Conservation (phyloP, 2,329 filamentous ascomycete genomes). For the Pseudonectria buxi region DNA sequence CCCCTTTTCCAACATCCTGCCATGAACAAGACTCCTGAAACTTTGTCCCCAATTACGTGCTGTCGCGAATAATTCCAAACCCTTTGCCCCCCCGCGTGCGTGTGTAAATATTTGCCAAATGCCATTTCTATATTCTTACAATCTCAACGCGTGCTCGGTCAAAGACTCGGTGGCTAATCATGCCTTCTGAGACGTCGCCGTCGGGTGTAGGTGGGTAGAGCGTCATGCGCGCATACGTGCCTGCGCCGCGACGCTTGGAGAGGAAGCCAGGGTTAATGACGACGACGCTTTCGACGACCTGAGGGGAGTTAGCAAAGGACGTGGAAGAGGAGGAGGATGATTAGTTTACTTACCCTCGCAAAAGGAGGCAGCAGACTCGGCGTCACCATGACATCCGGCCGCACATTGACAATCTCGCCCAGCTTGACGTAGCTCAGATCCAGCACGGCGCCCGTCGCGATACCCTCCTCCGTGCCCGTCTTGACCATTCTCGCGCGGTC, state of each 20-base stretch:
- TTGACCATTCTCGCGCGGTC: slow-evolving; percentile 61
- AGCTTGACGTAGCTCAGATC: slow-evolving; percentile 82
- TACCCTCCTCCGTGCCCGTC: slow-evolving; percentile 51
- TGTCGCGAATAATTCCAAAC: slow-evolving; percentile 4
- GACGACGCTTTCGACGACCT: slow-evolving; percentile 88
- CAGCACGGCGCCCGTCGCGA: slow-evolving; percentile 67
- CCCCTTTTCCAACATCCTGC: slow-evolving; percentile 7
- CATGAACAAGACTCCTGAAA: slow-evolving; percentile 2
- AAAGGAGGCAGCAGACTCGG: slow-evolving; percentile 81
- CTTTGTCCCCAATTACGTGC: slow-evolving; percentile 8
- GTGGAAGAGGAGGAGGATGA: background rate
- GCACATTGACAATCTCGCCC: slow-evolving; percentile 81
- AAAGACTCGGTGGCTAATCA: slow-evolving; percentile 70
- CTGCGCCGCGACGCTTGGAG: slow-evolving; percentile 76
- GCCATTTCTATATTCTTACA: slow-evolving; percentile 62
- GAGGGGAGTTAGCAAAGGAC: slow-evolving; percentile 7
- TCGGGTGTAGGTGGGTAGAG: slow-evolving; percentile 60
- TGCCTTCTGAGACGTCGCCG: slow-evolving; percentile 48
- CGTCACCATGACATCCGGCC: slow-evolving; percentile 76
- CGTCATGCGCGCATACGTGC: slow-evolving; percentile 77
- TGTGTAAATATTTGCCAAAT: too few species aligned
- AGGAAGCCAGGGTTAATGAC: slow-evolving; percentile 85
- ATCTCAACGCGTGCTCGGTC: slow-evolving; percentile 83
- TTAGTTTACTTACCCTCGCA: slow-evolving; percentile 63
- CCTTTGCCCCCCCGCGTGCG: too few species aligned